Evolutionary conservation across 352 stramenopile genomes (phyloP).

Genomic region (Pythium phragmitis): DNA sequence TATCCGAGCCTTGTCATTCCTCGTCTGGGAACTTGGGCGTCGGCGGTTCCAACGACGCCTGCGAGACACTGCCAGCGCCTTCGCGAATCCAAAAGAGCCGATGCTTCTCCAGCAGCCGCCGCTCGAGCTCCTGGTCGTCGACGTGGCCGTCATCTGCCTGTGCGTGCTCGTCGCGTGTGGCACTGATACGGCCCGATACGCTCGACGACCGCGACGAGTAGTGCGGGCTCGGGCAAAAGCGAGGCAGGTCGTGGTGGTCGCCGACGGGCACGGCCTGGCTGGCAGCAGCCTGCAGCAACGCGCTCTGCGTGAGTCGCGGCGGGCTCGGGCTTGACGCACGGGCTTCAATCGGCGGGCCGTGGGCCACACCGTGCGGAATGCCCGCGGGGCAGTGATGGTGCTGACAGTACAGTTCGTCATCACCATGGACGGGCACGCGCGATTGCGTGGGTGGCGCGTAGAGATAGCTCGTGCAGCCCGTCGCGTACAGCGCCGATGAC

Average conservation of each 20-base stretch:
- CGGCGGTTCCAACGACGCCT: slow-evolving; percentile 13
- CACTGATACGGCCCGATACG: slow-evolving; percentile 49
- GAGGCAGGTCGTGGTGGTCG: slow-evolving; percentile 26
- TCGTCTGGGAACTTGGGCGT: slow-evolving; percentile 18
- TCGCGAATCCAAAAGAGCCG: slow-evolving; percentile 79
- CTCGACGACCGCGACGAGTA: slow-evolving; percentile 68
- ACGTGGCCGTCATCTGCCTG: slow-evolving; percentile 12
- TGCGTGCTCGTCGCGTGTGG: slow-evolving; percentile 45
- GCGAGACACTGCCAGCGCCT: slow-evolving; percentile 34
- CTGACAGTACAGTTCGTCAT: slow-evolving; percentile 22
- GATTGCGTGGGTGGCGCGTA: slow-evolving; percentile 5
- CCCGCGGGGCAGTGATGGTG: slow-evolving; percentile 25
- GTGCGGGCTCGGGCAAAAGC: slow-evolving; percentile 54
- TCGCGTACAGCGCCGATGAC: slow-evolving; percentile 9
- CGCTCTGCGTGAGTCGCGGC: slow-evolving; percentile 12
- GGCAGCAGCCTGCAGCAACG: slow-evolving; percentile 9
- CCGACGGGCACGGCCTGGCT: slow-evolving; percentile 16
- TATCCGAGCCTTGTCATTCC: slow-evolving; percentile 1
- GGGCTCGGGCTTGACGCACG: slow-evolving; percentile 9
- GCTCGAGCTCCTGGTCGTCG: slow-evolving; percentile 42
- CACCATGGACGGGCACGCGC: slow-evolving; percentile 3
- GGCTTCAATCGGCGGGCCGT: not conserved
- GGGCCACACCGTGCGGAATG: slow-evolving; percentile 20
- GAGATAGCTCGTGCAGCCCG: slow-evolving; percentile 11
- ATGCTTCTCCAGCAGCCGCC: slow-evolving; percentile 57